Percentiles rank a stretch among this genome's conserved stretches.
phyloP scores from a whole-genome alignment of 768 basidiomycete genomes.

The Xerocomus brunneocitrinus region DNA sequence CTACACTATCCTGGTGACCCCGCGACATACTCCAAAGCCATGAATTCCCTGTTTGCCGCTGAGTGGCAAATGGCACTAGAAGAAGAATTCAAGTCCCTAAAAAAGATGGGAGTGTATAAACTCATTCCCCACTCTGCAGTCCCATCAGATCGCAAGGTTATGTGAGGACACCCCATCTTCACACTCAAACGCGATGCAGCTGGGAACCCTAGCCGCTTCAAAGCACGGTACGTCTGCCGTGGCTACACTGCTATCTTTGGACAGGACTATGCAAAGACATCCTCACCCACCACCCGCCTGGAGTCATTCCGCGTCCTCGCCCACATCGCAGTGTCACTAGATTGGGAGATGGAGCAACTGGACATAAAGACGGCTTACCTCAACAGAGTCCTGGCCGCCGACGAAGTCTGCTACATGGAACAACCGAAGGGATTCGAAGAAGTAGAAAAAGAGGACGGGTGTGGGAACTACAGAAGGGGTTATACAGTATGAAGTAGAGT shows the following conservation, averaged over 20 bases:
- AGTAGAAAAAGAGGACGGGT: no score
- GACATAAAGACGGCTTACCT: no score
- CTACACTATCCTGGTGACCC: no score
- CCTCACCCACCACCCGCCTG: not conserved
- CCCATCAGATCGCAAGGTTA: constrained; percentile 17
- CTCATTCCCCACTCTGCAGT: constrained; percentile 14
- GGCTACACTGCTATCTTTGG: constrained; percentile 41
- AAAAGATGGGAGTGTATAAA: constrained; percentile 13
- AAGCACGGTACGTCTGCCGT: constrained; percentile 38
- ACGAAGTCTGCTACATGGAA: no score
- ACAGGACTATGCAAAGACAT: constrained; percentile 38
- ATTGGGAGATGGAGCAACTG: no score
- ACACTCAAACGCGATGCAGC: constrained; percentile 20
- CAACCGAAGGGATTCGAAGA: no score
- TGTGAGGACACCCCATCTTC: constrained; percentile 28
- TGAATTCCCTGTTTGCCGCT: constrained; percentile 5
- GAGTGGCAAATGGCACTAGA: constrained; percentile 23
- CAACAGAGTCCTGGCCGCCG: no score
- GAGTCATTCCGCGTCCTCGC: no score
- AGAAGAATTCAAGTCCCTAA: constrained; percentile 15
- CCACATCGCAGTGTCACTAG: no score
- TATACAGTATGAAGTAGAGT: no score
- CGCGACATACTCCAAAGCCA: constrained; percentile 9
- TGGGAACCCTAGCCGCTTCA: constrained; percentile 21
- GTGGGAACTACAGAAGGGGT: no score